Evolutionary conservation across 805 yeast genomes (phyloP).

Genomic region (Tetrapisispora taiwanensis): DNA sequence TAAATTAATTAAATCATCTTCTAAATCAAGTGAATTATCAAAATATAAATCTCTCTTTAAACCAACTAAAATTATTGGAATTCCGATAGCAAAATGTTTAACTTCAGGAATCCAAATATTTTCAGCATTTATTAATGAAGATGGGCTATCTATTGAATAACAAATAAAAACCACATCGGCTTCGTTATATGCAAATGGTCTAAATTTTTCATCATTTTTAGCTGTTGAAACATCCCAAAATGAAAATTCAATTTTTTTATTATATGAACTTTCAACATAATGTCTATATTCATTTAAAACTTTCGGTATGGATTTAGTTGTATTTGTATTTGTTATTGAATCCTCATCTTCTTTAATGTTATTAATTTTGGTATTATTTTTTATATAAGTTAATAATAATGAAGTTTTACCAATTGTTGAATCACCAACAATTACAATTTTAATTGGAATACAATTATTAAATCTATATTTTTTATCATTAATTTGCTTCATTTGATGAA

Average conservation of each 20-base stretch:
- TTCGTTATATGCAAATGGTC: slow-evolving; percentile 74
- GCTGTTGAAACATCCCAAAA: slow-evolving; percentile 90
- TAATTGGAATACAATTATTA: slow-evolving; percentile 26
- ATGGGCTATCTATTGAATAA: slow-evolving; percentile 54
- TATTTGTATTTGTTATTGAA: no score
- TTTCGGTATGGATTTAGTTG: slow-evolving; percentile 64
- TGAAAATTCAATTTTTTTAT: slow-evolving; percentile 53
- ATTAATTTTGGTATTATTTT: slow-evolving; percentile 41
- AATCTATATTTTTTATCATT: not conserved
- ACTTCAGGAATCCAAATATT: slow-evolving; percentile 89
- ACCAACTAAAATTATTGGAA: slow-evolving; percentile 74
- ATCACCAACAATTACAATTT: slow-evolving; percentile 79
- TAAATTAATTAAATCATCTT: not conserved
- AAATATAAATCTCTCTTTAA: slow-evolving; percentile 55
- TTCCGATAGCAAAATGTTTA: slow-evolving; percentile 55
- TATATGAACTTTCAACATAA: slow-evolving; percentile 38
- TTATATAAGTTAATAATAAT: slow-evolving; percentile 52
- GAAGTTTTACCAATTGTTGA: slow-evolving; percentile 91
- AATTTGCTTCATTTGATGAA: not conserved
- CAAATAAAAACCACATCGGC: slow-evolving; percentile 68
- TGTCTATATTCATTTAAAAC: slow-evolving; percentile 72
- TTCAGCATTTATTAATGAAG: slow-evolving; percentile 58
- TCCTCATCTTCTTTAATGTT: slow-evolving; percentile 51
- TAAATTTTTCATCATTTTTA: slow-evolving; percentile 70
- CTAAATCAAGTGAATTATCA: not conserved